These are phyloP conservation scores for Tuctoria greenei DNA, from an alignment of 176 grass and related monocot species.

Conservation along the genomic window DNA sequence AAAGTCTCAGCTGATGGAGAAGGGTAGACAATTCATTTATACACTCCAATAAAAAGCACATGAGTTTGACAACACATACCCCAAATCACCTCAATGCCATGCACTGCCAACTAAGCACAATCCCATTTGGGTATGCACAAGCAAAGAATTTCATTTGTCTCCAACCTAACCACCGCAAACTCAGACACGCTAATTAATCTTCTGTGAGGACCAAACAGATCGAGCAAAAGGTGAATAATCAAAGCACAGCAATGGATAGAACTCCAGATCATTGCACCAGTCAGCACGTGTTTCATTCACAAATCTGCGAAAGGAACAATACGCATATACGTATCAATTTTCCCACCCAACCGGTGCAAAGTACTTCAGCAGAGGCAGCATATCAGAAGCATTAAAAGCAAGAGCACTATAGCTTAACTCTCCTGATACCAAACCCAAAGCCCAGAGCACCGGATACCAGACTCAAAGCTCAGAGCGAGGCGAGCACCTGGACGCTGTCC, in stretches of 20 bases:
- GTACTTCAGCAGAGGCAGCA: neutral
- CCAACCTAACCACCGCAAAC: neutral
- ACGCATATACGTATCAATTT: neutral
- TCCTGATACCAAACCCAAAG: neutral
- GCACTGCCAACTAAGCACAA: neutral
- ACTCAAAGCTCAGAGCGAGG: neutral
- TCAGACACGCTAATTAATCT: neutral
- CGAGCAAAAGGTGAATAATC: neutral
- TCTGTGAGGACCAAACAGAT: neutral
- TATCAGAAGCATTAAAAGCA: neutral
- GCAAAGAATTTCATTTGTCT: neutral
- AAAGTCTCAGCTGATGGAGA: no score
- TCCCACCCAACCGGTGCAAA: neutral
- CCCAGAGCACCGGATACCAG: neutral
- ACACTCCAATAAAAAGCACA: no score
- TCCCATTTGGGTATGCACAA: neutral
- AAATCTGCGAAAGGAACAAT: neutral
- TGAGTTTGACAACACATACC: neutral
- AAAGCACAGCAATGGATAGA: neutral
- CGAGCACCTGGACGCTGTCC: conserved; percentile 60
- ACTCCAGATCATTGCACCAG: neutral
- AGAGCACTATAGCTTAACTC: neutral
- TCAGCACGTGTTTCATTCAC: neutral
- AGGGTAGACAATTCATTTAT: no score
- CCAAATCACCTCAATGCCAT: neutral